Base-by-base conservation (phyloP, 106 monocot species). In the Dendrobium nobile region DNA sequence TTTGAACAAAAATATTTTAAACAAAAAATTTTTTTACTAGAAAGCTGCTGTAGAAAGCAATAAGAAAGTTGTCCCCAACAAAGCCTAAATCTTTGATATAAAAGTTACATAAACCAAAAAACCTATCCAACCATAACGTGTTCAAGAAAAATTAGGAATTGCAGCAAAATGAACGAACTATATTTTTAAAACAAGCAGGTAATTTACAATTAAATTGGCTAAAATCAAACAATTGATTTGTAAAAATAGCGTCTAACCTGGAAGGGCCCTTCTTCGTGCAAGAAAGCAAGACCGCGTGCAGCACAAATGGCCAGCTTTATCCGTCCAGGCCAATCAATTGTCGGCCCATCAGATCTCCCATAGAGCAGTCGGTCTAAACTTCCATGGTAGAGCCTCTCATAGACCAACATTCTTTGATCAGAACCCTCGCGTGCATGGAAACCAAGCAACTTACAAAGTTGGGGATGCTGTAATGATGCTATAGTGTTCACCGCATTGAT, bases 181-280 rank as follows among this genome's bases (percentile, higher is more conserved):
- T 47, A 47, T 7, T 47, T 47, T 47, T 1, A 47, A 7, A 47
- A 47, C 7, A 7, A 47, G 47, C 9, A 47, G 47, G 47, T 47
- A 47, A 47, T 47, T 47, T 47, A 11, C 47, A 8, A 47, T 47
- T 47, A 47, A 47, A 47, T 47, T 47, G 47, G 47, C 47, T 47
- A 11, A 47, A 47, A 47, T 47, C 7, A 47, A 47, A 47, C 47
- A 47, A 47, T 47, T 47, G 47, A 6, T 9, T 6, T 7, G 47
- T 47, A 47, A 47, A 47, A 47, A 47, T 37, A 80, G 43, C 28
- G 20, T 19, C 33, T 7, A 17, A 98, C 98, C 92, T 95, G 98
- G 75, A 95, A 95, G 72, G 98, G 98, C 11, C 95, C 98, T 83
- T 99, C 98, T 79, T 99, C 98, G 73, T 95, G 98, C 87, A 99